phyloP scores from a whole-genome alignment of 192 early-diverging fungal species.

The Gonapodya prolifera region DNA sequence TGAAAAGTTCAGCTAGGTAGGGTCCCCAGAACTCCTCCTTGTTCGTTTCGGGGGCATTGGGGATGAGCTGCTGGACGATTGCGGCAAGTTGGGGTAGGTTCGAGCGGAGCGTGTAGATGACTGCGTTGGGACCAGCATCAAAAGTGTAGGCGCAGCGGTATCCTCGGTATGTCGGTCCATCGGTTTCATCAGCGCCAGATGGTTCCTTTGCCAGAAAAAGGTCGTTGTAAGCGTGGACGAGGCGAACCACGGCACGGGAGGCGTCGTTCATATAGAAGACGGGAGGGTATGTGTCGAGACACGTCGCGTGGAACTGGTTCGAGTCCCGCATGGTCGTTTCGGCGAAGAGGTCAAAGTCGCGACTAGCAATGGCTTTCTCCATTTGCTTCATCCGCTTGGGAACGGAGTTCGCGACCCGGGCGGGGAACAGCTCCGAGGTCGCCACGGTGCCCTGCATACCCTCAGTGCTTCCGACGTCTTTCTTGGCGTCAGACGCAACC shows the following conservation, averaged over 20 bases:
- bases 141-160: conserved; percentile 92
- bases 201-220: conserved; percentile 4
- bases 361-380: conserved; percentile 63
- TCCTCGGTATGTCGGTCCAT: conserved; percentile 19
- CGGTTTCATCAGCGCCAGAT: conserved; percentile 4
- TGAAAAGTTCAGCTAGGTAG: conserved; percentile 21
- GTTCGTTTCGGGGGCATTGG: conserved; percentile 21
- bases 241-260: conserved; percentile 70
- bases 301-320: conserved; percentile 98
- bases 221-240: conserved; percentile 81
- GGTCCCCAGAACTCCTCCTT: conserved; percentile 44
- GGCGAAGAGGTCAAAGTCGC: conserved; percentile 85
- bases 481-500: conserved; percentile 85
- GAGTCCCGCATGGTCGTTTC: conserved; percentile 95
- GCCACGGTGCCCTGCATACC: conserved; percentile 97
- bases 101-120: conserved; percentile 74
- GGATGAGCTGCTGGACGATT: conserved; percentile 78
- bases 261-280: conserved; percentile 97
- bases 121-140: conserved; percentile 98
- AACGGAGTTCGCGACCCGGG: conserved; percentile 76
- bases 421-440: conserved; percentile 72
- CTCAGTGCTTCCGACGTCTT: conserved; percentile 77
- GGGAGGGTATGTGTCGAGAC: conserved; percentile 96
- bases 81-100: conserved; percentile 77
- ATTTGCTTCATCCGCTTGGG: conserved; percentile 82